Conservation (phyloP, 805 yeast species). For the Kregervanrija fluxuum region DNA sequence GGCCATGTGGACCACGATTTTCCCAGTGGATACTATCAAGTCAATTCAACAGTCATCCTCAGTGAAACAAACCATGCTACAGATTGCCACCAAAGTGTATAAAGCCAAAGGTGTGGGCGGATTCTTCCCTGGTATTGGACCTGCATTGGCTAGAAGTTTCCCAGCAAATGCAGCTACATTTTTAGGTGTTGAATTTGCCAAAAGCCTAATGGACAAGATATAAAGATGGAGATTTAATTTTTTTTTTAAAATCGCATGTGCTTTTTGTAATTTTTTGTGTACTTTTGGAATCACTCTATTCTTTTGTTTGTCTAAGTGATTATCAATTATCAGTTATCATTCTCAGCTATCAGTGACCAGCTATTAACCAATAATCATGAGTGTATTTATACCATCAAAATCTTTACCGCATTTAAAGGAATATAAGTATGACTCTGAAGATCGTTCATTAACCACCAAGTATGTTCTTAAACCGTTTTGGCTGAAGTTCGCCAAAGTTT, state of each 20-base stretch:
- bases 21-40: constrained; percentile 95
- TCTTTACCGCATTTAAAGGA: constrained; percentile 10
- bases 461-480: constrained; percentile 79
- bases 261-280: neutral
- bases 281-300: neutral
- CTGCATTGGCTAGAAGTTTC: constrained; percentile 89
- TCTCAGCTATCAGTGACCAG: too few species aligned
- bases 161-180: constrained; percentile 99
- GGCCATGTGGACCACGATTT: constrained; percentile 93
- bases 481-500: constrained; percentile 59
- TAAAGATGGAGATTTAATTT: too few species aligned
- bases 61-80: constrained; percentile 44
- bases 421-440: constrained; percentile 59
- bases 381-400: constrained; percentile 9
- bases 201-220: constrained; percentile 13
- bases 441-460: constrained; percentile 70
- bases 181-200: constrained; percentile 85
- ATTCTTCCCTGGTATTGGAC: constrained; percentile 96
- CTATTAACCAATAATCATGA: constrained; percentile 2
- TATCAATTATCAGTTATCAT: too few species aligned
- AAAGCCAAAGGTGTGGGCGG: constrained; percentile 76
- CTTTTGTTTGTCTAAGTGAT: neutral
- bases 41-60: constrained; percentile 68
- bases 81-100: constrained; percentile 66
- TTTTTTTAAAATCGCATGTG: too few species aligned